A percentile compares a stretch with the other conserved stretches of the same genome.
These are phyloP conservation scores for Mucor circinelloides DNA, from an alignment of 371 early-diverging fungal species.

Conservation along the genomic window DNA sequence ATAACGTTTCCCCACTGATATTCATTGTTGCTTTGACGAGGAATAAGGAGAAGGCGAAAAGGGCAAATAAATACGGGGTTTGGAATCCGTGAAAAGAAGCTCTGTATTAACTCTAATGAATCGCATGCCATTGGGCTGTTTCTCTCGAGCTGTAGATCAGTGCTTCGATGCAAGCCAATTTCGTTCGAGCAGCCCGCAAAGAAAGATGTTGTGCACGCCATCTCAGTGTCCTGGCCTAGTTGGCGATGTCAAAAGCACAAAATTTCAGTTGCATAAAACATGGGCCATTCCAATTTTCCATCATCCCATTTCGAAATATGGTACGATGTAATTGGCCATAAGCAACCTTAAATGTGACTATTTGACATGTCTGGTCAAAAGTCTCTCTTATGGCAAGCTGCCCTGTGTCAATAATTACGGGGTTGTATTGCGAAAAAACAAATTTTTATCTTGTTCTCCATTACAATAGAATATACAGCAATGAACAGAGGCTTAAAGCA, in stretches of 20 bases:
- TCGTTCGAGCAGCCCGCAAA: background rate
- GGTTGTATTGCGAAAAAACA: constrained; percentile 2
- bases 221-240: background rate
- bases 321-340: background rate
- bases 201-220: background rate
- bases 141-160: background rate
- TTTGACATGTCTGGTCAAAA: background rate
- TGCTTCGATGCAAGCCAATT: background rate
- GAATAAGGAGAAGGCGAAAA: background rate
- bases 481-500: constrained; percentile 21
- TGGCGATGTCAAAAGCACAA: background rate
- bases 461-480: background rate
- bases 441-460: constrained; percentile 3
- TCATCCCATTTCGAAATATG: background rate
- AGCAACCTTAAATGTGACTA: background rate
- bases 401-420: background rate
- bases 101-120: background rate
- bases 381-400: background rate
- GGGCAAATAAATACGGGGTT: background rate
- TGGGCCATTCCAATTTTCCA: background rate
- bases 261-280: background rate
- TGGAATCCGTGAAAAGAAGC: background rate
- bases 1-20: constrained; percentile 15
- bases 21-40: background rate
- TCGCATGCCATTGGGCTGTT: background rate